Percentiles rank a stretch among this genome's conserved stretches.
phyloP scores from a whole-genome alignment of 192 early-diverging fungal genomes.

The Linnemannia schmuckeri region DNA sequence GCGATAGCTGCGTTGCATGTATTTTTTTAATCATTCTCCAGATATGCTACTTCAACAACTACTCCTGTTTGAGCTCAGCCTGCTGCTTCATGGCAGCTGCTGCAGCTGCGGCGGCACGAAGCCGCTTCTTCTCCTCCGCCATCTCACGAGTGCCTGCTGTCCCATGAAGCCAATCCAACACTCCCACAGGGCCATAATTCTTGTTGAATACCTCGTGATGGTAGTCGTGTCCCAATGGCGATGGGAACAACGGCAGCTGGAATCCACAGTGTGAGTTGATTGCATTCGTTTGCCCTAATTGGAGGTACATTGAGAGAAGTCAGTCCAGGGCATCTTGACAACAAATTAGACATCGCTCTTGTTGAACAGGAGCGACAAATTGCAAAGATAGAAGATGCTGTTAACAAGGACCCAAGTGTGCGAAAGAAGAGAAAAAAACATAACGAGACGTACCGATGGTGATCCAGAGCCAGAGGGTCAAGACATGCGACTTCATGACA shows the following conservation, averaged over 20 bases:
- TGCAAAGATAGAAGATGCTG: neutral
- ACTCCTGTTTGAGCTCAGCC: neutral
- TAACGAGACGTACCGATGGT: constrained; percentile 60
- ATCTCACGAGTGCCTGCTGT: constrained; percentile 39
- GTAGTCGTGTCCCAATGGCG: constrained; percentile 77
- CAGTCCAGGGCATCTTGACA: neutral
- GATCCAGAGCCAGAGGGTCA: constrained; percentile 79
- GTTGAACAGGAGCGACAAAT: neutral
- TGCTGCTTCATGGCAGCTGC: constrained; percentile 9
- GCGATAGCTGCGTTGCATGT: neutral
- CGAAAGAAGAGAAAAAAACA: neutral
- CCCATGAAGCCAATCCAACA: constrained; percentile 50
- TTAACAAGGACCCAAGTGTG: too few relatives aligned
- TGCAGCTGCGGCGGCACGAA: constrained; percentile 14
- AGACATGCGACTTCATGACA: constrained; percentile 72
- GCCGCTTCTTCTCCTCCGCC: constrained; percentile 42
- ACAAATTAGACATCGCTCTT: too few relatives aligned
- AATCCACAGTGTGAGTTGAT: constrained; percentile 84
- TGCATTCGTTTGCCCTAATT: constrained; percentile 61
- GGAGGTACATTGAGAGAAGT: neutral
- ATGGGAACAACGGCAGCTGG: constrained; percentile 80
- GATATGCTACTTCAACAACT: neutral
- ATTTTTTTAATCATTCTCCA: neutral
- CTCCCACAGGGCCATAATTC: constrained; percentile 65
- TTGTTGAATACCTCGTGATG: constrained; percentile 77